Base-by-base conservation (phyloP, 2,329 filamentous ascomycete genomes). In the Dothidotthia symphoricarpi region DNA sequence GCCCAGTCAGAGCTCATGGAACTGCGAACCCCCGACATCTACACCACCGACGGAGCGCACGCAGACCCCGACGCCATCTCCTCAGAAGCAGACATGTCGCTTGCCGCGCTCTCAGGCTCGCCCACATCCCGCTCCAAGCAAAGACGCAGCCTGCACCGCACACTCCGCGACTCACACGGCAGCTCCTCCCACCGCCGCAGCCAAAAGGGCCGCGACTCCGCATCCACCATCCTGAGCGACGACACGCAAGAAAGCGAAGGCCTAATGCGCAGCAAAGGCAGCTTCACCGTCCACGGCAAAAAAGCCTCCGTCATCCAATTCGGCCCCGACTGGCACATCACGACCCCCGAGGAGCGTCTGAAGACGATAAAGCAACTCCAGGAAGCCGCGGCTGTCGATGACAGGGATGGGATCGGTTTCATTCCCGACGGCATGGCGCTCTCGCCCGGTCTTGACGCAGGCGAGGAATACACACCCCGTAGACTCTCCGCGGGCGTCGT, bases 241-340 rank as follows among this genome's bases (percentile, higher is more conserved):
- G 75, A 57, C 41, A 61, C 46, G 49, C 65, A 47, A 56, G 77
- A 69, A 72, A 85, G 61, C 25, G 85, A 88, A 51, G 82, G 85
- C 9, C 75, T 98, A 10, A 75, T 85, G 6, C 82, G 93, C 31
- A 85, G 85, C 10, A 81, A 86, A 10, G 88, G 88, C 4, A 95
- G 88, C 55, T 98, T 98, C 65, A 95, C 93, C 3, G 83, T 98
- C 3, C 93, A 98, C 59, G 91, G 93, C 44, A 98, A 97, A 73
- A 97, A 98, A 68, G 93, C 93, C 3, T 95, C 89, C 1, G 87
- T 98, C 39, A 88, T 98, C 52, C 94, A 88, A n/a, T 94, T 98
- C 62, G 89, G 90, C 7, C 82, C 83, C n/a, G 91, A 95, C 54
- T 83, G 95, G 72, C 84, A 91, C 57, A 84, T 78, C 35, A 61